These are phyloP conservation scores for Monilinia fructicola DNA, from an alignment of 2,329 filamentous ascomycete species.

Conservation along the genomic window DNA sequence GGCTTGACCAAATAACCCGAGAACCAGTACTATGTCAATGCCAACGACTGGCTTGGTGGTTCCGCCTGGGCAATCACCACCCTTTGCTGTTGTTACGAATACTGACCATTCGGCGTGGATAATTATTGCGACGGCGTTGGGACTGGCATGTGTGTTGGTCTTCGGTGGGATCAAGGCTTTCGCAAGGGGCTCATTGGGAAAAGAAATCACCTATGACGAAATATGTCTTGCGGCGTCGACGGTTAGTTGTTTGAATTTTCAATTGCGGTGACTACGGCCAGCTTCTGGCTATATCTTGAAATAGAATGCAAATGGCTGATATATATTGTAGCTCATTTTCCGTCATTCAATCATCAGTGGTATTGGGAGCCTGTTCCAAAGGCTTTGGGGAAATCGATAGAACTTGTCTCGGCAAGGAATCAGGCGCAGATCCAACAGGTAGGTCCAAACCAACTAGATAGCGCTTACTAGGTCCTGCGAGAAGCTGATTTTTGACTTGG, in stretches of 20 bases:
- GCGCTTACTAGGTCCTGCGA: background rate
- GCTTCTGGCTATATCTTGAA: background rate
- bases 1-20: background rate
- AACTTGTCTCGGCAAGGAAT: constrained; percentile 23
- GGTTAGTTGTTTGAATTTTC: constrained; percentile 12
- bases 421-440: constrained; percentile 26
- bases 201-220: constrained; percentile 22
- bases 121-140: constrained; percentile 26
- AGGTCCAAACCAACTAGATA: constrained; percentile 1
- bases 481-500: background rate
- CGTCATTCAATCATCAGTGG: constrained; percentile 22
- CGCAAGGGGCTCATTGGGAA: constrained; percentile 6
- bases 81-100: constrained; percentile 27
- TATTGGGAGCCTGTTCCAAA: constrained; percentile 24
- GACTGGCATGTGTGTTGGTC: constrained; percentile 23
- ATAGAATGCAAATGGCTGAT: background rate
- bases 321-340: constrained; percentile 21
- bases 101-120: constrained; percentile 29
- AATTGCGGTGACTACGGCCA: background rate
- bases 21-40: constrained; percentile 12
- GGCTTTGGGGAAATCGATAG: constrained; percentile 28
- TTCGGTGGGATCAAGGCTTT: constrained; percentile 25
- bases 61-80: constrained; percentile 21
- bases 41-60: constrained; percentile 15
- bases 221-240: constrained; percentile 19